Evolutionary conservation across 352 stramenopile genomes (phyloP), one percentile per base, ranked within the genome.

Genomic region (Pythium aristosporum): DNA sequence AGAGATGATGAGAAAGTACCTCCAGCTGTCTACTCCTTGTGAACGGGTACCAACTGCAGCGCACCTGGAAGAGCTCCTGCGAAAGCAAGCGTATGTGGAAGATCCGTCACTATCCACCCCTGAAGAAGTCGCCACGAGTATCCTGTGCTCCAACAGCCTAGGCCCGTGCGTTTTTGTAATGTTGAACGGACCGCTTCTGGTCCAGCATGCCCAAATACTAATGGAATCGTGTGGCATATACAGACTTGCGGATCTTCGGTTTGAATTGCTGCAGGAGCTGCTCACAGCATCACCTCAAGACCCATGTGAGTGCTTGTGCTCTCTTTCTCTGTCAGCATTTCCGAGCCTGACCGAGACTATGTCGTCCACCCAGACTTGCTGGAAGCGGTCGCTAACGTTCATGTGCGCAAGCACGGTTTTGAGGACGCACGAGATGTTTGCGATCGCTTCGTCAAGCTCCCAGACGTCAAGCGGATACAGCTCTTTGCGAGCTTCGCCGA

Each of bases 231-330:
- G 34, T 46, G 34, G 5, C 11, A 20, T 46, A 10, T 20, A 32
- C 43, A 71, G 65, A 34, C 53, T 71, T 4, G 64, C 57, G 6
- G 65, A 71, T 65, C 47, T 71, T 1, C 57, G 58, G 9, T 71
- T 71, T 41, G 46, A 67, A 21, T 34, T 71, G 9, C 44, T 71
- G 10, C 65, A 71, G 48, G 58, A 71, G 44, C 30, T 71, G 30
- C 52, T 71, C 2, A 51, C 15, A 5, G 37, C 42, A 20, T 63
- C 65, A 1, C 65, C 65, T n/a, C 48, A 25, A 25, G 52, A 71
- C 55, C 58, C 65, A 60, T 71, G 65, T 70, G 36, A 47, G 57
- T 64, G 3, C n/a, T 9, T 36, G 20, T 50, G 41, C 4, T 50
- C 15, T 8, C 34, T 9, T 9, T 36, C 25, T 39, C 53, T 1